Base-by-base conservation (phyloP, 2,329 filamentous ascomycete species). In the Aaosphaeria arxii region DNA sequence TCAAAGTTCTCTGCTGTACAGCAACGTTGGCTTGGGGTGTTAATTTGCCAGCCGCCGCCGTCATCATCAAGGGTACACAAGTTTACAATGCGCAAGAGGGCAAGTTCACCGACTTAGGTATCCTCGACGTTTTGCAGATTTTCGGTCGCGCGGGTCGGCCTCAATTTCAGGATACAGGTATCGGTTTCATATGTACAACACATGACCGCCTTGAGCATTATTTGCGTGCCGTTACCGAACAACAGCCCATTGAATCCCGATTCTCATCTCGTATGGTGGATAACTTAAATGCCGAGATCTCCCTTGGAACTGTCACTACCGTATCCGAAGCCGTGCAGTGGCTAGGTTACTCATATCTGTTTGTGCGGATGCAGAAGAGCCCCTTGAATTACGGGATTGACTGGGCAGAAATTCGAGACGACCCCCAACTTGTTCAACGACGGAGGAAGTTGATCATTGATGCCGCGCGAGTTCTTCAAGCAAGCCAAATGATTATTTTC, bases 401-500 rank as follows among this genome's bases (percentile, higher is more conserved):
- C 58, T 97, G 89, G 89, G 79, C 86, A 11, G 94, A 99, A 70
- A 88, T 90, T 46, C 79, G 85, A 31, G 88, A 97, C 57, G 94
- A 99, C 61, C 91, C 91, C 0, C 86, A 85, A 50, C 80, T 99
- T 29, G 90, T 96, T 2, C 87, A 94, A 63, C 81, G 92, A 57
- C 84, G 94, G 44, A 84, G 91, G 3, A 86, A 94, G 55, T 77
- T 99, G 45, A 87, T 94, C 46, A 91, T 95, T 40, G 86, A 95
- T 59, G 94, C 94, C 28, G 94, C 94, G 1, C 81, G 86, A 40
- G 88, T 89, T 5, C 75, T 99, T 40, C 91, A 96, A 64, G 82
- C 91, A 63, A 95, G 89, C 58, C 94, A 99, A 71, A 99, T 99
- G 95, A 94, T 99, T 62, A 94, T 99, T 48, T 99, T 92, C 76